Base-by-base conservation (phyloP, 768 basidiomycete genomes). In the Lactarius pseudohatsudake region DNA sequence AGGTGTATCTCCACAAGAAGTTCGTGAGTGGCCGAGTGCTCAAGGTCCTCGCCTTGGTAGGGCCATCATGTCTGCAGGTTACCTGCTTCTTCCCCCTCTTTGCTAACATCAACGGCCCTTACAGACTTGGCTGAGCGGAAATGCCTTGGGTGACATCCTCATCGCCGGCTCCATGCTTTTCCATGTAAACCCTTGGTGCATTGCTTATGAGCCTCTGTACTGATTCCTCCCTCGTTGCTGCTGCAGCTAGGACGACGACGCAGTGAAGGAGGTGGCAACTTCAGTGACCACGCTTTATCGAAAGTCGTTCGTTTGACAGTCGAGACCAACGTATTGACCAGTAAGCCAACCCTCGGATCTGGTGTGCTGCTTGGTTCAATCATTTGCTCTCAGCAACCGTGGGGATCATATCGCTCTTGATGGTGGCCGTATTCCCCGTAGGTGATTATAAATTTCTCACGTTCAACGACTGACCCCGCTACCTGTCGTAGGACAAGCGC, bases 291-390 rank as follows among this genome's bases (percentile, higher is more conserved):
- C 22, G 45, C 68, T 26, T 40, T 75, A 2, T 38, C 62, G 1
- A 67, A 64, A 7, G 64, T 74, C 9, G 69, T 75, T 4, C 67
- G 70, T 6, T 41, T 75, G 41, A 73, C 74, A 2, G 53, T 75
- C 20, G 74, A 75, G 64, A 72, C 74, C 1, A 74, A 74, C 47
- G 13, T 66, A 1, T 61, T 73, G 68, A 32, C 71, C 57, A 50
- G 70, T 67, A 32, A 36, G 57, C 9, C 13, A 36, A 34, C 32
- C 20, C 34, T 22, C 20, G 32, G 2, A 57, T 32, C 34, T 30
- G 22, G 32, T n/a, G 16, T 18, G 15, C 4, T n/a, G 20, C 36
- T 7, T 18, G 7, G 4, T 4, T 47, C 45, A 36, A 47, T 58
- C n/a, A 32, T 45, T 30, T 40, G 6, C 13, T 18, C 43, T n/a